These are phyloP conservation scores for Dactylellina leptospora DNA, from an alignment of 2,329 filamentous ascomycete species.

Conservation along the genomic window DNA sequence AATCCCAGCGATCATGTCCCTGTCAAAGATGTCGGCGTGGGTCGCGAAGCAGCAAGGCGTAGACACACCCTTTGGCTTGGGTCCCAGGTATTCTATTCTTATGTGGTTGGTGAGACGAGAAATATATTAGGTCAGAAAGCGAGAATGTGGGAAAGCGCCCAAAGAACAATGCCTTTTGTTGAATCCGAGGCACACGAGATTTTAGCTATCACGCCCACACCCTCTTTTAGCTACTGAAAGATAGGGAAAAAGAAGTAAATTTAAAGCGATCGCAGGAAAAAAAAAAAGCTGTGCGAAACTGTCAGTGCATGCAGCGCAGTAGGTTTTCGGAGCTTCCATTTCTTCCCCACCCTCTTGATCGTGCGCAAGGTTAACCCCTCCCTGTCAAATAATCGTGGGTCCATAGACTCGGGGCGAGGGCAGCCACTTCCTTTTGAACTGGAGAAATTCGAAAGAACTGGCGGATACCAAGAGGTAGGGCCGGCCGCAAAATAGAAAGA, in stretches of 20 bases:
- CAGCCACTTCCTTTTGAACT: conserved; percentile 26
- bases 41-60: conserved; percentile 48
- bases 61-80: conserved; percentile 46
- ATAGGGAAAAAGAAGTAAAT: conserved; percentile 14
- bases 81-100: conserved; percentile 48
- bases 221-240: conserved; percentile 11
- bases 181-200: conserved; percentile 15
- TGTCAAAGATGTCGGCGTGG: conserved; percentile 37
- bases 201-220: conserved; percentile 8
- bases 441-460: conserved; percentile 1
- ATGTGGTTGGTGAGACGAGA: conserved; percentile 41
- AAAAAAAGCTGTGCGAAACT: conserved; percentile 29
- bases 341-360: conserved; percentile 9
- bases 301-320: conserved; percentile 39
- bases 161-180: conserved; percentile 20
- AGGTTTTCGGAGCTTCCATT: conserved; percentile 51
- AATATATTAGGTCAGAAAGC: conserved; percentile 50
- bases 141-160: conserved; percentile 23
- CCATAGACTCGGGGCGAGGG: conserved; percentile 31
- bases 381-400: conserved; percentile 34
- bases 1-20: conserved; percentile 17
- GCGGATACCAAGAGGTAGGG: conserved; percentile 12
- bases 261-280: neutral
- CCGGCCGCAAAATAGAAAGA: conserved; percentile 31
- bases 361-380: conserved; percentile 18